Evolutionary conservation across 345 rosid genomes (phyloP), one percentile per base, ranked within the genome.

Genomic region (Hevea brasiliensis): DNA sequence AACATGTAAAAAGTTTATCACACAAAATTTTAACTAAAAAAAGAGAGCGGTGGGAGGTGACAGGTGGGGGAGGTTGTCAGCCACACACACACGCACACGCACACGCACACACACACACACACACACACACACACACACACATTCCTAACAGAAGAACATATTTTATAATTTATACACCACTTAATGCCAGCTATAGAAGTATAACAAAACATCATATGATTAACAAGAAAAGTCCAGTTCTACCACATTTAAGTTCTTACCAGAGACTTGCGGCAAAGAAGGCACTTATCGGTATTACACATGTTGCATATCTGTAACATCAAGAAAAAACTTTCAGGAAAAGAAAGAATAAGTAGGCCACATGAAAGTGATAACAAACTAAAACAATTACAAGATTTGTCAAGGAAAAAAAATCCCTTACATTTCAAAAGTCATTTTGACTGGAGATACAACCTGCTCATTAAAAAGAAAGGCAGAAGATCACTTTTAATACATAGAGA

Each of bases 201-300:
- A 68, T 42, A 66, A 47, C 4, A 40, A 8, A 44, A 62, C 53
- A 21, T 17, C 41, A 50, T 29, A 55, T 27, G 26, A 6, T 24
- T 57, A 63, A 60, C 51, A 62, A 62, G 53, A 64, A 27, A 32
- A 48, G 60, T 56, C 27, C 73, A 32, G 20, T 32, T 27, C 61
- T 14, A 10, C 13, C n/a, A 67, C 41, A 56, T 32, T 69, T 51
- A 72, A 61, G 76, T 48, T 75, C 90, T 87, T 86, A 95, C 99
- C 99, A 95, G 72, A 92, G 98, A 77, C 98, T 95, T 71, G 98
- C 89, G 51, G 99, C 98, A 82, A 91, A 93, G 87, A 92, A 95
- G 72, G 97, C 97, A 78, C 98, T 93, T 64, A 95, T 92, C 60
- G 97, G 98, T 62, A 95, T 74, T 50, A 93, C 98, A 85, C 97